phyloP scores from a whole-genome alignment of 2,329 filamentous ascomycete species.

The Ophiostoma sp. region DNA sequence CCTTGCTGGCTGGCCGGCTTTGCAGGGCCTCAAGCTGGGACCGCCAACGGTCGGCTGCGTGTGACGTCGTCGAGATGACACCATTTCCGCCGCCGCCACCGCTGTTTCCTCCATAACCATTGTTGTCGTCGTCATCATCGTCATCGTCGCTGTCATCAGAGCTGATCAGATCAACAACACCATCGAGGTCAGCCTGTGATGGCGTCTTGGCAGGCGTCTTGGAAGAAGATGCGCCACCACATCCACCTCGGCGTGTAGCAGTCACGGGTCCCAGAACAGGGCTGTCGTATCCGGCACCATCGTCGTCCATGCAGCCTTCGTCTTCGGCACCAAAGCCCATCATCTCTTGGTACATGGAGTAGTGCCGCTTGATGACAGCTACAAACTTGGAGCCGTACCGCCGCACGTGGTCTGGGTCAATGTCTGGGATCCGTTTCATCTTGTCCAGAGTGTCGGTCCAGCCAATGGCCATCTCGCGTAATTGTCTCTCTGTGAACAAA shows the following conservation, averaged over 20 bases:
- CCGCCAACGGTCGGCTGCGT: conserved; percentile 36
- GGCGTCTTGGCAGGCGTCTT: neutral
- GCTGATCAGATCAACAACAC: conserved; percentile 58
- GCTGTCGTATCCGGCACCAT: conserved; percentile 24
- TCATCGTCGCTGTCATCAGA: conserved; percentile 27
- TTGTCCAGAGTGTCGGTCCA: conserved; percentile 63
- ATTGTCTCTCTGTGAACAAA: conserved; percentile 67
- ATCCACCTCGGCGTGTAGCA: neutral
- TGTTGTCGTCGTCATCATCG: neutral
- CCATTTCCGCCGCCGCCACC: neutral
- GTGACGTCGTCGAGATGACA: conserved; percentile 14
- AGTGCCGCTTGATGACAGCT: conserved; percentile 54
- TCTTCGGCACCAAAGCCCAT: conserved; percentile 40
- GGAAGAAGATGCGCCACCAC: conserved; percentile 1
- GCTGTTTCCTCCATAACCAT: neutral
- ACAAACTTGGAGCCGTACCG: conserved; percentile 63
- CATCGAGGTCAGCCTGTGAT: conserved; percentile 34
- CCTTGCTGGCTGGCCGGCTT: conserved; percentile 24
- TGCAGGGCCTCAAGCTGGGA: conserved; percentile 35
- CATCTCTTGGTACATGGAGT: conserved; percentile 51
- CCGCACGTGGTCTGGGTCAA: conserved; percentile 62
- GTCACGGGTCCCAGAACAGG: conserved; percentile 17
- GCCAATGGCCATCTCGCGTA: conserved; percentile 71
- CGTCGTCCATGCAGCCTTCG: conserved; percentile 17
- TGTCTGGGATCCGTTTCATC: conserved; percentile 64